Evolutionary conservation across 2,329 filamentous ascomycete genomes (phyloP), one percentile per base, ranked within the genome.

Genomic region (Paecilomyces formosus): DNA sequence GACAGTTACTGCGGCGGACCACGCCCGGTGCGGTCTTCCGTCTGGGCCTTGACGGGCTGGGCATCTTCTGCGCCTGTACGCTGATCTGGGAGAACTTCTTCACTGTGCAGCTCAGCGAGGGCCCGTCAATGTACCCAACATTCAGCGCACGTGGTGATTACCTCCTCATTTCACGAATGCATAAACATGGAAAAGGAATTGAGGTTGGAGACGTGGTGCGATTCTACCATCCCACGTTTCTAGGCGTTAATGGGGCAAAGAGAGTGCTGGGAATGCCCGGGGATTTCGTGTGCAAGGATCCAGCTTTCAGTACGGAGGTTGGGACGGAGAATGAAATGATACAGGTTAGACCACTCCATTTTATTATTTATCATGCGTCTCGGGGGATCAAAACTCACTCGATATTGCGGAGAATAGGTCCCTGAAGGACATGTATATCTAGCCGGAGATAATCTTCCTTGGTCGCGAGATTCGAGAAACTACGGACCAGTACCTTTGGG

Each of bases 341-440:
- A 59, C 74, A 76, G 70, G 89, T 89, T 68, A 52, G 70, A 18
- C 11, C 26, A 7, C 3, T 18, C 18, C 9, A 45, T 1, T 45
- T n/a, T 8, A 45, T 4, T 3, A 2, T 18, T 15, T 31, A 26
- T 28, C 13, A 9, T 33, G 54, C 12, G 54, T 21, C 1, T 50
- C 21, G 9, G 39, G 24, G 24, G 3, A 8, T 21, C 31, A 26
- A 24, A 56, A 28, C 52, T 35, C 22, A 51, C 11, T 55, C 22
- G 12, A 15, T 56, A 52, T 54, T 26, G 21, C 7, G 9, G 55
- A 31, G 30, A 53, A 54, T 68, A 95, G 89, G 85, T 99, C 15
- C 94, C 94, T 0, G 81, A 89, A 69, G 94, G 94, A 1, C 94
- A 99, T 78, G 95, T 92, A 68, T 97, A 91, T 85, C 79, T 97